phyloP scores from a whole-genome alignment of 768 basidiomycete genomes.

The Leccinellum rugosiceps region DNA sequence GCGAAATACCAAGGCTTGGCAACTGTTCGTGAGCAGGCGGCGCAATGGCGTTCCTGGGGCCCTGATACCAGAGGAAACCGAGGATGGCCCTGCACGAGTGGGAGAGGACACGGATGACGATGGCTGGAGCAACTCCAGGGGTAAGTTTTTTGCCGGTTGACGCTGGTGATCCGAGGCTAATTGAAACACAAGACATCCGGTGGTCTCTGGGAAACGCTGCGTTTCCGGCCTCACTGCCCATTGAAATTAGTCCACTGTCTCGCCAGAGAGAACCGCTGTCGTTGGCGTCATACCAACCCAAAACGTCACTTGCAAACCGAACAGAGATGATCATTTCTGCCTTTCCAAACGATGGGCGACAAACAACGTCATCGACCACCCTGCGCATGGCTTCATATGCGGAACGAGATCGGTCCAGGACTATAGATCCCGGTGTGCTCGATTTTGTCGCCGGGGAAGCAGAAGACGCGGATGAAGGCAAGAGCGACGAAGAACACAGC shows the following conservation, averaged over 20 bases:
- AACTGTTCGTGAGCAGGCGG: constrained; percentile 47
- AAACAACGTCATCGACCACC: constrained; percentile 40
- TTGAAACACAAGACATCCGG: constrained; percentile 20
- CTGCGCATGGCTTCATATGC: constrained; percentile 63
- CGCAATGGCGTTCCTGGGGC: constrained; percentile 28
- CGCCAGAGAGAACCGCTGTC: constrained; percentile 40
- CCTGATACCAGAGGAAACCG: constrained; percentile 35
- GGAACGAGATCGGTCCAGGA: constrained; percentile 61
- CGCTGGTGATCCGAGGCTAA: not conserved
- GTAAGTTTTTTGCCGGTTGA: constrained; percentile 16
- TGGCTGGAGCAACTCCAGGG: constrained; percentile 26
- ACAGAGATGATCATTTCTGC: constrained; percentile 31
- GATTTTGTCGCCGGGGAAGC: constrained; percentile 55
- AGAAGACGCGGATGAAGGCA: constrained; percentile 44
- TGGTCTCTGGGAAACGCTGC: constrained; percentile 30
- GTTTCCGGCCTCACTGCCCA: constrained; percentile 58
- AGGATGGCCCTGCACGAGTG: constrained; percentile 25
- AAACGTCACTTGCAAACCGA: constrained; percentile 42
- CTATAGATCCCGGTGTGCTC: constrained; percentile 66
- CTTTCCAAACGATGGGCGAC: constrained; percentile 18
- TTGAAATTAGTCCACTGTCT: constrained; percentile 48
- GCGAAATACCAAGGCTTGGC: constrained; percentile 62
- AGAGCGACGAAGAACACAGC: constrained; percentile 23
- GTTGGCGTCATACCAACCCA: constrained; percentile 57
- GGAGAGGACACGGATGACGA: constrained; percentile 17